Evolutionary conservation across 352 stramenopile species (phyloP).

Genomic region (Phytopythium kandeliae): DNA sequence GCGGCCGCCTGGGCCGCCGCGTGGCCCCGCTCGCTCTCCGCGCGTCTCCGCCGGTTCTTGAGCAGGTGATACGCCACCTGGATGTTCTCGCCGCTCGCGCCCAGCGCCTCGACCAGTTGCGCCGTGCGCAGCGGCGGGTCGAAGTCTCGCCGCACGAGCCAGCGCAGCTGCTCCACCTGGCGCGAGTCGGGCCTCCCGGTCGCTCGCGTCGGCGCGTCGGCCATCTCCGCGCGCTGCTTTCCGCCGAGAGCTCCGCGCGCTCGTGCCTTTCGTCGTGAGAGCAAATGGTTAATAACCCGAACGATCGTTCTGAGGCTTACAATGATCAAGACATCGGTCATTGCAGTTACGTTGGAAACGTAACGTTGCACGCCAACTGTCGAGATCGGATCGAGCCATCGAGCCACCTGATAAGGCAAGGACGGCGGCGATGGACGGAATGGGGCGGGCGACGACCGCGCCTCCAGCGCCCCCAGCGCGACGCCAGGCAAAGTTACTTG

Average conservation of each 20-base stretch:
- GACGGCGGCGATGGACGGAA: too few species aligned
- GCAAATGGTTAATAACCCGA: not conserved
- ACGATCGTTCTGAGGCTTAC: not conserved
- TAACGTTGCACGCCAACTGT: too few species aligned
- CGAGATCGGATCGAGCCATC: too few species aligned
- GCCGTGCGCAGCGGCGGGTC: slow-evolving; percentile 31
- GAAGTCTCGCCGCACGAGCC: slow-evolving; percentile 63
- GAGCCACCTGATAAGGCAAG: too few species aligned
- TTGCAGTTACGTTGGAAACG: too few species aligned
- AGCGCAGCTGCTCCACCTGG: slow-evolving; percentile 41
- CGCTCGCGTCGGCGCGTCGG: not conserved
- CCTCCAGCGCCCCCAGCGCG: too few species aligned
- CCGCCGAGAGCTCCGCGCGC: not conserved
- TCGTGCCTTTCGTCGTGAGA: too few species aligned
- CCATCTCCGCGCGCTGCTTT: not conserved
- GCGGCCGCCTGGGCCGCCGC: not conserved
- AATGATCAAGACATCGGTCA: not conserved
- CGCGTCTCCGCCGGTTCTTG: slow-evolving; percentile 25
- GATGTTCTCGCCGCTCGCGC: slow-evolving; percentile 31
- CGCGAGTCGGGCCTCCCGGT: not conserved
- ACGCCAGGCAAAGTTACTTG: too few species aligned
- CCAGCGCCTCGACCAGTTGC: slow-evolving; percentile 43
- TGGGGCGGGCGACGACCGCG: not conserved
- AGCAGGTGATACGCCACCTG: slow-evolving; percentile 47
- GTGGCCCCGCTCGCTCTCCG: not conserved